Base-by-base conservation (phyloP, 1,284 basidiomycete genomes). In the Tausonia pullulans region DNA sequence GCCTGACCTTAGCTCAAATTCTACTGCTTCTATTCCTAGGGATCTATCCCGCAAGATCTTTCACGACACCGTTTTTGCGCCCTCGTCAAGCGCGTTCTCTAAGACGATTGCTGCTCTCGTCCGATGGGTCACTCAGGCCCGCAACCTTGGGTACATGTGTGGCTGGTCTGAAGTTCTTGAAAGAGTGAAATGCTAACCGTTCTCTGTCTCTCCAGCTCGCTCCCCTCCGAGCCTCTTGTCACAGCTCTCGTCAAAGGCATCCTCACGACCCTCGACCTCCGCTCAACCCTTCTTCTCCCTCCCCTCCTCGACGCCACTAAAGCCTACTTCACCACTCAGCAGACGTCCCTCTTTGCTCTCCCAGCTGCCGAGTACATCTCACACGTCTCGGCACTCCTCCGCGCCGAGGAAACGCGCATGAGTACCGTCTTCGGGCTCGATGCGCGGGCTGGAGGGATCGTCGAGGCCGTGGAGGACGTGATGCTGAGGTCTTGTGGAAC, bases 41-140 rank as follows among this genome's bases (percentile, higher is more conserved):
- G 50, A 53, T 40, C 51, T 61, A 14, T 61, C 60, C 14, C 27
- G 48, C 4, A 16, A 61, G 27, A 50, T 40, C 14, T 61, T 61
- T 51, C 52, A 61, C n/a, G 39, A 5, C 10, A 61, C 40, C n/a
- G 50, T 61, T 11, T 61, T 61, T 44, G 60, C 41, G 5, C 43
- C 44, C 50, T 61, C 51, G 50, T 27, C 43, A 7, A 7, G 45
- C 14, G 49, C 57, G 43, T 46, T 16, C 16, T 10, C 10, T 16
- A 53, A 6, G 50, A 61, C 60, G n/a, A 52, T 51, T 43, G 46
- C 49, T 27, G 60, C 60, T 16, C 60, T 61, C 7, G 14, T 61
- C 50, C n/a, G 27, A n/a, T 61, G 48, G 10, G 60, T 61, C 13
- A 11, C 49, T 16, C 40, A 45, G 10, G 51, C 52, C 10, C 27